Base-by-base conservation (phyloP, 2,329 filamentous ascomycete species). In the Knufia fluminis region DNA sequence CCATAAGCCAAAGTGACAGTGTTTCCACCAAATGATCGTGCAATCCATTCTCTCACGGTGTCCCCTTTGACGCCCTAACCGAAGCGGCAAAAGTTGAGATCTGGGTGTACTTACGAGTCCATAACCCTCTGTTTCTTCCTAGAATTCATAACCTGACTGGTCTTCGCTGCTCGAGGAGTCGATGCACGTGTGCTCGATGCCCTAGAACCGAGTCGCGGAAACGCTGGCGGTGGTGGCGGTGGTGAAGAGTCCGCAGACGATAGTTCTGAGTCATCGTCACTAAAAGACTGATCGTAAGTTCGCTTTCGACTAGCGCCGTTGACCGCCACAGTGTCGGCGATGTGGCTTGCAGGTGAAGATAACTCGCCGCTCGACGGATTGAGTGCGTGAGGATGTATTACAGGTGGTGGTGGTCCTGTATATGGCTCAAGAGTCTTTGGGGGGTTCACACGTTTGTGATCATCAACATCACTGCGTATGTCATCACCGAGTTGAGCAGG, bases 101-200 rank as follows among this genome's bases (percentile, higher is more conserved):
- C n/a, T n/a, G n/a, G 12, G 16, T 28, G 45, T 43, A 63, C 62
- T 62, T 60, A 64, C 82, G 82, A 85, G 65, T 75, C 77, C 68
- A 85, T 85, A 61, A 83, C 75, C 57, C 82, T 79, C 52, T 79
- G 72, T 33, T 79, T 80, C 47, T 74, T 75, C 62, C 79, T 77
- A 17, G n/a, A 14, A 33, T 36, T 36, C 22, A 12, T 23, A 23
- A 26, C n/a, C 12, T 3, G 23, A 39, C 3, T 10, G 12, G 36
- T 23, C 24, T 55, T 54, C 31, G 50, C 41, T 74, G 69, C 38
- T 74, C 55, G 40, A 19, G 55, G 55, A 69, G 48, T 67, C 71
- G 4, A 50, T 31, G 50, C 51, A 36, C 54, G 49, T 40, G 55
- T 54, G 26, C 44, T 35, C 12, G 51, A 36, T 28, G 45, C 45